A percentile compares a stretch with the other conserved stretches of the same genome.
These are phyloP conservation scores for Clausena lansium DNA, from an alignment of 345 rosid genomes.

Conservation along the genomic window DNA sequence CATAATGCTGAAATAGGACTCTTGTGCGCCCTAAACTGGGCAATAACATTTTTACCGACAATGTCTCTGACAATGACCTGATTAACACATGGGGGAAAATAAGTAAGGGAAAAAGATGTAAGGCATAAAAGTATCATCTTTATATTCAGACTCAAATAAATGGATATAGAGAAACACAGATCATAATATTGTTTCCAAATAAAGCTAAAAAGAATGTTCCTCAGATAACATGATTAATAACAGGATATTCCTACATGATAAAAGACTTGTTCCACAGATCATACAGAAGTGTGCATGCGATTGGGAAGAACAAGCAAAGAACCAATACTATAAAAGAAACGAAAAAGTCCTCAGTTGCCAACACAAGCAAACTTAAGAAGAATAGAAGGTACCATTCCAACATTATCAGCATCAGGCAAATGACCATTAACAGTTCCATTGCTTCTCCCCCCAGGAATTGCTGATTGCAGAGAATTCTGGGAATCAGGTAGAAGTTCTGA, in stretches of 20 bases:
- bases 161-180: neutral
- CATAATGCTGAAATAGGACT: constrained; percentile 87
- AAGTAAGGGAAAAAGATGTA: neutral
- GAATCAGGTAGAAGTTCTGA: constrained; percentile 76
- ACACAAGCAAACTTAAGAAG: constrained; percentile 14
- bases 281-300: neutral
- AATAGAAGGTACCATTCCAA: constrained; percentile 69
- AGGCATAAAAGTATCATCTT: neutral
- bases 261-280: neutral
- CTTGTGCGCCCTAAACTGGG: constrained; percentile 90
- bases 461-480: constrained; percentile 38
- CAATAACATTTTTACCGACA: constrained; percentile 57
- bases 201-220: neutral
- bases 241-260: neutral
- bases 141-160: neutral
- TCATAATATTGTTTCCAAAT: neutral
- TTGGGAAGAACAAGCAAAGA: neutral
- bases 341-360: neutral
- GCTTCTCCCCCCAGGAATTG: constrained; percentile 54
- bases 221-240: neutral
- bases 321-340: neutral
- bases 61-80: constrained; percentile 89
- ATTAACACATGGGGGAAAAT: constrained; percentile 14
- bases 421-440: constrained; percentile 53
- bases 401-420: constrained; percentile 56